Conservation (phyloP, 148 eudicot genomes). For the Chenopodium quinoa region DNA sequence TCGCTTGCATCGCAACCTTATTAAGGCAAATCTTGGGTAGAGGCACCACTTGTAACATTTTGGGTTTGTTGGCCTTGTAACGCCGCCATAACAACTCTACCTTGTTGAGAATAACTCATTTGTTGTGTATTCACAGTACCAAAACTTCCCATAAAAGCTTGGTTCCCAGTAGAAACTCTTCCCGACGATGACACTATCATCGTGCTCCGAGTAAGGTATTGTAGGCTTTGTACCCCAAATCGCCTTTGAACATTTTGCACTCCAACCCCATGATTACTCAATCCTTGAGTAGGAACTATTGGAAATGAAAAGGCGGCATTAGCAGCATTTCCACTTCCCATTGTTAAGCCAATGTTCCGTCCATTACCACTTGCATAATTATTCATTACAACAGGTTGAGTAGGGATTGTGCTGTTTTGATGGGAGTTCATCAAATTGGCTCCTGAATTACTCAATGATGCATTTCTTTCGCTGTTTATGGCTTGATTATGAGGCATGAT, state of each 20-base stretch:
- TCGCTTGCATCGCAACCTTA: neutral
- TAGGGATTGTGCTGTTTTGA: neutral
- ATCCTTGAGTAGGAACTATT: slow-evolving; percentile 27
- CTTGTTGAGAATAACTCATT: slow-evolving; percentile 25
- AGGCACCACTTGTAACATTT: slow-evolving; percentile 18
- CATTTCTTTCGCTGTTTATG: slow-evolving; percentile 9
- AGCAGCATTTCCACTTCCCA: slow-evolving; percentile 17
- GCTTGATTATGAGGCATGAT: slow-evolving; percentile 25
- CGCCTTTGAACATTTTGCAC: slow-evolving; percentile 31
- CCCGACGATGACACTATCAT: slow-evolving; percentile 27
- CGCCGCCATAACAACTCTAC: slow-evolving; percentile 30
- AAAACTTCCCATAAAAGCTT: slow-evolving; percentile 29
- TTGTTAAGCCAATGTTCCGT: neutral
- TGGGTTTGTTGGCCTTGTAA: slow-evolving; percentile 25
- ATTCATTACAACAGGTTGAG: too few species aligned
- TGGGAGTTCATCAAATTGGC: neutral
- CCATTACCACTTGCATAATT: too few species aligned
- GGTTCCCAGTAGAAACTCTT: slow-evolving; percentile 22
- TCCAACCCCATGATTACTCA: slow-evolving; percentile 32
- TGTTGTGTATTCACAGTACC: slow-evolving; percentile 31
- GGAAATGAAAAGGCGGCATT: slow-evolving; percentile 26
- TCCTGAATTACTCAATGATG: slow-evolving; percentile 4
- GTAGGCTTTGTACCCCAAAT: slow-evolving; percentile 35
- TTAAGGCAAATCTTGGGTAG: neutral
- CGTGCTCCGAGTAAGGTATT: slow-evolving; percentile 31